Conservation (phyloP, 768 basidiomycete species). For the Ephemerocybe angulata region DNA sequence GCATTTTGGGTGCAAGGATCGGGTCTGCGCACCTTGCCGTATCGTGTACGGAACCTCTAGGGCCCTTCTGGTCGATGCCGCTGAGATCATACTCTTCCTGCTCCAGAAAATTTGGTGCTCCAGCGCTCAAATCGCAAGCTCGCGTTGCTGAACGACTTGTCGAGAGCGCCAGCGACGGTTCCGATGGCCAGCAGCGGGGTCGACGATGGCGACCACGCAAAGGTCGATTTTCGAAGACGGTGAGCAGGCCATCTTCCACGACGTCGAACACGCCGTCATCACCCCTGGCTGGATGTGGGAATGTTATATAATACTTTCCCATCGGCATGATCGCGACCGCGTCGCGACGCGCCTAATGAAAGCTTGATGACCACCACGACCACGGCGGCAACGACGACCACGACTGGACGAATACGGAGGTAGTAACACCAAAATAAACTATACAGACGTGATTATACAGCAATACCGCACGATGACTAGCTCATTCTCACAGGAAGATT, state of each 20-base stretch:
- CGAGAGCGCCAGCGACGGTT: conserved; percentile 90
- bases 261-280: not conserved
- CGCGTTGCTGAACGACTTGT: conserved; percentile 94
- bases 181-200: conserved; percentile 89
- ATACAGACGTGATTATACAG: too few relatives aligned
- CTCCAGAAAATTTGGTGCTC: conserved; percentile 83
- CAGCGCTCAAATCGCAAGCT: conserved; percentile 98
- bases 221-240: conserved; percentile 75
- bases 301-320: too few relatives aligned
- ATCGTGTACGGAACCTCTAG: conserved; percentile 66
- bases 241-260: not conserved
- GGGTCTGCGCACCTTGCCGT: conserved; percentile 63
- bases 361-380: too few relatives aligned
- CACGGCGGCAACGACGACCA: too few relatives aligned
- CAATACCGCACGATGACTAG: too few relatives aligned
- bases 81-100: conserved; percentile 68
- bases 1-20: too few relatives aligned
- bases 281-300: too few relatives aligned
- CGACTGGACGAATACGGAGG: too few relatives aligned
- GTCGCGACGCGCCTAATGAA: too few relatives aligned
- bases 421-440: too few relatives aligned
- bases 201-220: conserved; percentile 80
- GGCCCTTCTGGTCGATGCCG: conserved; percentile 52
- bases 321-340: too few relatives aligned
- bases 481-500: too few relatives aligned